phyloP scores from a whole-genome alignment of 1,284 basidiomycete species.

The Singerocomus inundabilis region DNA sequence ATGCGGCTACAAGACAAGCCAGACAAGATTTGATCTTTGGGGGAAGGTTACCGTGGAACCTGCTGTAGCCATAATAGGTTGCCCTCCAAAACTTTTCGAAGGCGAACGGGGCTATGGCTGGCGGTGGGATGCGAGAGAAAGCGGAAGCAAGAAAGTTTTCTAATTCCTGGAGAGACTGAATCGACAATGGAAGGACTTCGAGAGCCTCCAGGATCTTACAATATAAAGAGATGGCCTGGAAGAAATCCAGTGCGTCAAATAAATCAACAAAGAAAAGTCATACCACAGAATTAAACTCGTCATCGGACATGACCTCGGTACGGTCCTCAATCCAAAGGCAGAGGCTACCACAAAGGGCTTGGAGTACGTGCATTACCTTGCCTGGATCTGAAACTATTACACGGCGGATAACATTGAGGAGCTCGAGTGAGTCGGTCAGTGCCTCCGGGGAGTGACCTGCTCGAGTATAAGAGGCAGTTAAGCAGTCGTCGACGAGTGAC shows the following conservation, averaged over 20 bases:
- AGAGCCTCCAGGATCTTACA: constrained; percentile 41
- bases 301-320: constrained; percentile 36
- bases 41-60: constrained; percentile 38
- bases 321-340: constrained; percentile 54
- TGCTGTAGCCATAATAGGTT: constrained; percentile 42
- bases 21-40: constrained; percentile 39
- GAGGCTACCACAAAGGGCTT: constrained; percentile 39
- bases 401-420: constrained; percentile 36
- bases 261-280: constrained; percentile 13
- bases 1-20: constrained; percentile 39
- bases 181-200: constrained; percentile 36
- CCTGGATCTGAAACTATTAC: constrained; percentile 29
- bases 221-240: constrained; percentile 48
- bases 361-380: constrained; percentile 36
- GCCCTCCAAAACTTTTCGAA: constrained; percentile 52
- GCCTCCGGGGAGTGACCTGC: constrained; percentile 24
- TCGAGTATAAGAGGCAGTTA: constrained; percentile 37
- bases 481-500: constrained; percentile 26
- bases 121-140: constrained; percentile 45
- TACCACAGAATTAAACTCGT: constrained; percentile 50
- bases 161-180: constrained; percentile 38
- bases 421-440: constrained; percentile 32
- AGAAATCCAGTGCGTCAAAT: constrained; percentile 1
- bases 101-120: constrained; percentile 46
- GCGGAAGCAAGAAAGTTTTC: constrained; percentile 46